phyloP scores from a whole-genome alignment of 768 basidiomycete species.

The Lactifluus rugatus region DNA sequence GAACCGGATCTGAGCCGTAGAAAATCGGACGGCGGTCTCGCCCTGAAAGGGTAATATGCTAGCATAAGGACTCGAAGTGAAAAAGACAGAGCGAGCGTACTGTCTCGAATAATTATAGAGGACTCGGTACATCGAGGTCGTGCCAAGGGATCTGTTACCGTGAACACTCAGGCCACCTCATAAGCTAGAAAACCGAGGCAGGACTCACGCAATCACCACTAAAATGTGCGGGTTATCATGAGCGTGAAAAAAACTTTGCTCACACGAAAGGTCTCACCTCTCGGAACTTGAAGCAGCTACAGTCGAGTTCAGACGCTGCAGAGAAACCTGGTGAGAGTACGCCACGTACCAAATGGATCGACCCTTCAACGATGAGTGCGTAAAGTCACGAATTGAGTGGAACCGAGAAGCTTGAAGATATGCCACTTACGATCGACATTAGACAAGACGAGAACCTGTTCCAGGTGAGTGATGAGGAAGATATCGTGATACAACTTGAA shows the following conservation, averaged over 20 bases:
- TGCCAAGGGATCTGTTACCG: background rate
- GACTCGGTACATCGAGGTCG: background rate
- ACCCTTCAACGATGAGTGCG: no score
- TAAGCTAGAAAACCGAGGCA: background rate
- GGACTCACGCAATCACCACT: slow-evolving; percentile 13
- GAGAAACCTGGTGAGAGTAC: background rate
- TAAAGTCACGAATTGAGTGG: background rate
- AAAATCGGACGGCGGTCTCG: background rate
- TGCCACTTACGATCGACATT: slow-evolving; percentile 1
- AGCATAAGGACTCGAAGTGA: background rate
- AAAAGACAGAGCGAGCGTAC: background rate
- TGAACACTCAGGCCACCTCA: background rate
- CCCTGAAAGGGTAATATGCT: background rate
- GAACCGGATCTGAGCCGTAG: background rate
- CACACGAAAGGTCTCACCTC: background rate
- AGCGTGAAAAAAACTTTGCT: background rate
- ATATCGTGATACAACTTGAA: no score
- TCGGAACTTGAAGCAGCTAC: slow-evolving; percentile 6
- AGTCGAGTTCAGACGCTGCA: background rate
- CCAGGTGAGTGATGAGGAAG: background rate
- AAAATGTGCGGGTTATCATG: background rate
- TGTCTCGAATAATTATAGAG: background rate
- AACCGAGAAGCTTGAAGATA: background rate
- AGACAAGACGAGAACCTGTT: background rate
- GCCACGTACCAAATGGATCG: slow-evolving; percentile 3